These are phyloP conservation scores for Penicillium subrubescens DNA, from an alignment of 495 filamentous ascomycete genomes.

Conservation along the genomic window DNA sequence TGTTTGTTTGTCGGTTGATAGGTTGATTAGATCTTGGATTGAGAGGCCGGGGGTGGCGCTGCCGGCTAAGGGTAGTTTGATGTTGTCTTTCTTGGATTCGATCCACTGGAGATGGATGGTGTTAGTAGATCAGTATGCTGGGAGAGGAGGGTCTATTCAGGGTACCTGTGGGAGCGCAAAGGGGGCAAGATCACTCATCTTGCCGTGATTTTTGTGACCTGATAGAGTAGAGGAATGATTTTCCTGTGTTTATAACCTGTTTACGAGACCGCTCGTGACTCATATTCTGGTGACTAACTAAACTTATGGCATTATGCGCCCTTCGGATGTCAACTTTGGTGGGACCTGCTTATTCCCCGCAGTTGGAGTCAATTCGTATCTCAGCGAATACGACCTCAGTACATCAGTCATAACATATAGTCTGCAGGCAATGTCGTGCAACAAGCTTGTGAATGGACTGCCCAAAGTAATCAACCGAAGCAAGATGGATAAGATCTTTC, in stretches of 20 bases:
- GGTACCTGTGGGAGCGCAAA: constrained; percentile 13
- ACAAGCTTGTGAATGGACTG: not conserved
- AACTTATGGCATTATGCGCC: too few species aligned
- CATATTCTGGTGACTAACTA: not conserved
- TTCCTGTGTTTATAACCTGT: not conserved
- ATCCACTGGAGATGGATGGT: constrained; percentile 2
- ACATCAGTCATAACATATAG: not conserved
- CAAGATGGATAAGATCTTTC: not conserved
- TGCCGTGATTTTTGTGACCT: not conserved
- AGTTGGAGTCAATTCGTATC: not conserved
- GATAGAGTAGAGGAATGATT: not conserved
- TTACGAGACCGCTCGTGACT: not conserved
- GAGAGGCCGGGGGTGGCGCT: constrained; percentile 14
- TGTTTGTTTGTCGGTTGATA: constrained; percentile 12
- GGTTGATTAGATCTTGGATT: constrained; percentile 15
- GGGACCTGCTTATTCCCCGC: not conserved
- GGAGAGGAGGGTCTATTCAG: not conserved
- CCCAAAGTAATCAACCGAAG: not conserved
- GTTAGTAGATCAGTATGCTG: not conserved
- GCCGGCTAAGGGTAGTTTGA: constrained; percentile 7
- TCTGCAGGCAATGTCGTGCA: not conserved
- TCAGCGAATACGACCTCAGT: not conserved
- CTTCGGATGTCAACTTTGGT: not conserved
- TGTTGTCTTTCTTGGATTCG: not conserved
- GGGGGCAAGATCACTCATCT: not conserved